phyloP scores from a whole-genome alignment of 768 basidiomycete genomes.

The Kwoniella dendrophila region DNA sequence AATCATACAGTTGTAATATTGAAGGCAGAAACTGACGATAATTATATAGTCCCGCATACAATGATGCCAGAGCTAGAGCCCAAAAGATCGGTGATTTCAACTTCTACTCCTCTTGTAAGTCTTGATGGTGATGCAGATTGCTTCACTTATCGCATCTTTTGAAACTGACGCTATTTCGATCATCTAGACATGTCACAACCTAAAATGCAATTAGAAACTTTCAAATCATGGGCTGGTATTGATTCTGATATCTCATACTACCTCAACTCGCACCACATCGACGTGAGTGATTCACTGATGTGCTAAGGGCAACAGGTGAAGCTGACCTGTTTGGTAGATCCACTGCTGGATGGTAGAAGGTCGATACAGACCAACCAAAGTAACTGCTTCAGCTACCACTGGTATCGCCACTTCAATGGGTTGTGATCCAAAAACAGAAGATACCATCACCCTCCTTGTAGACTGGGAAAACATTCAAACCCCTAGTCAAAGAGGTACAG shows the following conservation, averaged over 20 bases:
- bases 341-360: conserved; percentile 59
- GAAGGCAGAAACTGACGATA: neutral
- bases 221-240: conserved; percentile 92
- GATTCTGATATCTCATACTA: conserved; percentile 95
- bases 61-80: conserved; percentile 77
- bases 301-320: neutral
- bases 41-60: conserved; percentile 69
- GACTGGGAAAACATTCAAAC: conserved; percentile 86
- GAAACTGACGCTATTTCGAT: neutral
- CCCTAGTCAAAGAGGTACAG: conserved; percentile 75
- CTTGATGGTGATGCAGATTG: too few relatives aligned
- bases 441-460: conserved; percentile 90
- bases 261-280: conserved; percentile 91
- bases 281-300: conserved; percentile 27
- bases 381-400: conserved; percentile 85
- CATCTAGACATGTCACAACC: conserved; percentile 85
- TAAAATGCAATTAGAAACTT: conserved; percentile 90
- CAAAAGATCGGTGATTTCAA: conserved; percentile 81
- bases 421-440: conserved; percentile 80
- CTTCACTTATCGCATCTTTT: neutral
- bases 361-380: conserved; percentile 59
- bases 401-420: conserved; percentile 77
- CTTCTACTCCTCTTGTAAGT: conserved; percentile 76
- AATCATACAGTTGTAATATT: neutral
- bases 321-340: conserved; percentile 64